Evolutionary conservation across 2,329 filamentous ascomycete genomes (phyloP).

Genomic region (Fusarium gaditjirri): DNA sequence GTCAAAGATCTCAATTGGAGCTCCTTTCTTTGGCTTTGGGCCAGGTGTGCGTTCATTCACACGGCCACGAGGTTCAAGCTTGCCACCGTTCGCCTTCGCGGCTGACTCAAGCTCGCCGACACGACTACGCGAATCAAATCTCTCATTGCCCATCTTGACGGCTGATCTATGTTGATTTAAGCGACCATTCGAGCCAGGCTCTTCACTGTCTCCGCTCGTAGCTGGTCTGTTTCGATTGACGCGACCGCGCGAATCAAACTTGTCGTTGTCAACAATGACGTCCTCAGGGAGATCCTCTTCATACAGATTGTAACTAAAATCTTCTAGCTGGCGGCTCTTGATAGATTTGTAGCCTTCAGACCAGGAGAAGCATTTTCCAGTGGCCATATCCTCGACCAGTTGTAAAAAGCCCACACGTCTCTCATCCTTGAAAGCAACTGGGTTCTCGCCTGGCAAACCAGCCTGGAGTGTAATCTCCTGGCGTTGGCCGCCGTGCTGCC

Average conservation of each 20-base stretch:
- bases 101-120: neutral
- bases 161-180: neutral
- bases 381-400: conserved; percentile 46
- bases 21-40: neutral
- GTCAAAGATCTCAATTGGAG: neutral
- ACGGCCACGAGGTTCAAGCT: neutral
- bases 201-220: neutral
- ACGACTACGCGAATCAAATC: neutral
- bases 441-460: neutral
- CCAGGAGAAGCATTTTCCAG: conserved; percentile 50
- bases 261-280: conserved; percentile 34
- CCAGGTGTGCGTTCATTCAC: neutral
- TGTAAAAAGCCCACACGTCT: conserved; percentile 40
- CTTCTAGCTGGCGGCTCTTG: conserved; percentile 42
- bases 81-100: neutral
- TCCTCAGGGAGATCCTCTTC: conserved; percentile 41
- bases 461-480: conserved; percentile 58
- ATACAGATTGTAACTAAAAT: conserved; percentile 43
- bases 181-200: neutral
- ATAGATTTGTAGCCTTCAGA: conserved; percentile 46
- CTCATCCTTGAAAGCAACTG: neutral
- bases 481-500: conserved; percentile 61
- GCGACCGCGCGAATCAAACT: conserved; percentile 19
- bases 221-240: conserved; percentile 10
- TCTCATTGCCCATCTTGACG: neutral